phyloP scores from a whole-genome alignment of 805 yeast genomes.

The Candida pini region DNA sequence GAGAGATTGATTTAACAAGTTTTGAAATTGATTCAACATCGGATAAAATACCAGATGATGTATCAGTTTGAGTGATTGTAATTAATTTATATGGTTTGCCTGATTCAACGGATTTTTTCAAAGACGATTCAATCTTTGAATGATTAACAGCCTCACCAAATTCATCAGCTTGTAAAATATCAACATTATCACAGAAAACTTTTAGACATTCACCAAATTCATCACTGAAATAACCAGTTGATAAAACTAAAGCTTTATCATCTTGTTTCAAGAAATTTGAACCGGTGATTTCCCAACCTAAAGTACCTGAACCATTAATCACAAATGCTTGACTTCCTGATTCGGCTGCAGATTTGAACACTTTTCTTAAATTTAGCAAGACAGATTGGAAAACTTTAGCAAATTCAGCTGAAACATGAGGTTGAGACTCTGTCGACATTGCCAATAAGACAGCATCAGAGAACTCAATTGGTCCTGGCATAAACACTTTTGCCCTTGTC shows the following conservation, averaged over 20 bases:
- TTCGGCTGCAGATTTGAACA: conserved; percentile 69
- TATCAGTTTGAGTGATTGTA: conserved; percentile 92
- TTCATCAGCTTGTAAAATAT: conserved; percentile 55
- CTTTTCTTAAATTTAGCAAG: conserved; percentile 59
- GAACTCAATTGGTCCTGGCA: conserved; percentile 41
- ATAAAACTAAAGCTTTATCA: conserved; percentile 72
- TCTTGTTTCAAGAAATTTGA: conserved; percentile 63
- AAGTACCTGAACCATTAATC: conserved; percentile 85
- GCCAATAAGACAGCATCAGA: conserved; percentile 74
- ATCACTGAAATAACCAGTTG: conserved; percentile 89
- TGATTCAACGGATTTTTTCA: conserved; percentile 34
- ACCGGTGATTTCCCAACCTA: conserved; percentile 91
- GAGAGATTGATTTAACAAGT: conserved; percentile 58
- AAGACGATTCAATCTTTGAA: conserved; percentile 47
- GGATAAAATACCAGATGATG: conserved; percentile 88
- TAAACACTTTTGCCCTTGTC: conserved; percentile 17
- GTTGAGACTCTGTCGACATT: conserved; percentile 75
- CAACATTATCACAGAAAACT: conserved; percentile 73
- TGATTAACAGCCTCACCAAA: conserved; percentile 68
- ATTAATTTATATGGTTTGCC: conserved; percentile 49
- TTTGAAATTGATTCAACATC: conserved; percentile 60
- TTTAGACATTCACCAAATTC: conserved; percentile 70
- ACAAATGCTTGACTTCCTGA: conserved; percentile 73
- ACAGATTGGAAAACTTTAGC: conserved; percentile 65
- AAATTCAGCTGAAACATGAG: conserved; percentile 89